phyloP scores from a whole-genome alignment of 129 eudicot genomes.

The carrot (Daucus carota) region DNA sequence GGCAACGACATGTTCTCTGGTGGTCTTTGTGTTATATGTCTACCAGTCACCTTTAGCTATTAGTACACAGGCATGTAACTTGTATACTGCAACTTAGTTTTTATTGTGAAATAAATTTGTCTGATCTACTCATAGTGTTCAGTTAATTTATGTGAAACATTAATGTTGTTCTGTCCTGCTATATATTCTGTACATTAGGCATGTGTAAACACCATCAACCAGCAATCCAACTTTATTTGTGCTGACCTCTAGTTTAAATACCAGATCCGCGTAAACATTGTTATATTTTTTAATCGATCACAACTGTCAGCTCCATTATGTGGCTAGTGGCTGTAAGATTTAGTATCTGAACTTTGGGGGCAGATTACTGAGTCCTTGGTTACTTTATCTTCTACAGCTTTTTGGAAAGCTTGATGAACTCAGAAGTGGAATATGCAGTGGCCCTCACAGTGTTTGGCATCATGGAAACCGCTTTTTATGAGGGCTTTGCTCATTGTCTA shows the following conservation, averaged over 20 bases:
- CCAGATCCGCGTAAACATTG: neutral
- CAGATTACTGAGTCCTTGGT: neutral
- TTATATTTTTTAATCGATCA: neutral
- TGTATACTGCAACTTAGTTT: neutral
- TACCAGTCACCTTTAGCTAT: neutral
- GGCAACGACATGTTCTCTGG: neutral
- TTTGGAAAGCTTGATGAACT: constrained; percentile 53
- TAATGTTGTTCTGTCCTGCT: neutral
- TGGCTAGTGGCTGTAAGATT: neutral
- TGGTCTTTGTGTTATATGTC: neutral
- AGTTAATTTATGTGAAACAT: neutral
- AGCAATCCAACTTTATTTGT: neutral
- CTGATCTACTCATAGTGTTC: neutral
- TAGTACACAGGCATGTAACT: neutral
- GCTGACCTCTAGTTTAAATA: neutral
- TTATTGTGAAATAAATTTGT: neutral
- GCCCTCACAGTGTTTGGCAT: constrained; percentile 75
- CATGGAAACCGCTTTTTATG: constrained; percentile 69
- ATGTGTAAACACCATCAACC: neutral
- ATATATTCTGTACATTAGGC: neutral
- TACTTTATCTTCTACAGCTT: constrained; percentile 30
- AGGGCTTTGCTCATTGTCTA: constrained; percentile 78
- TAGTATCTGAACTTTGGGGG: neutral
- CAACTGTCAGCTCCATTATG: neutral
- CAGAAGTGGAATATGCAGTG: constrained; percentile 49